A percentile compares a stretch with the other conserved stretches of the same genome.
phyloP scores from a whole-genome alignment of 2,329 filamentous ascomycete species.

The Dactylonectria macrodidyma region DNA sequence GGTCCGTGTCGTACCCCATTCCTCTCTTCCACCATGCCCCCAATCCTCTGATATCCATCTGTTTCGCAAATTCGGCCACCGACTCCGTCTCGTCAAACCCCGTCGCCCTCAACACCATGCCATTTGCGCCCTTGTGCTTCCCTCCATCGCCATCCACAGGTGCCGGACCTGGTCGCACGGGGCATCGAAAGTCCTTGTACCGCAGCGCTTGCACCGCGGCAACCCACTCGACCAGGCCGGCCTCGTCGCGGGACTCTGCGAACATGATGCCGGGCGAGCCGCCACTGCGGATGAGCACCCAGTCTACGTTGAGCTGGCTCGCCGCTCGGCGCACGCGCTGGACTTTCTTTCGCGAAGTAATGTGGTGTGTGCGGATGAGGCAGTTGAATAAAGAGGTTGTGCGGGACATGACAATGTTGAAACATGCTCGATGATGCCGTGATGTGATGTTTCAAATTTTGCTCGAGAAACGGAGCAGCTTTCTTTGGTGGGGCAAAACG shows the following conservation, averaged over 20 bases:
- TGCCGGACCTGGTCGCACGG: conserved; percentile 62
- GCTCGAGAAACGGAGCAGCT: background rate
- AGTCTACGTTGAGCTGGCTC: conserved; percentile 70
- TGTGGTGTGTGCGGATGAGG: conserved; percentile 84
- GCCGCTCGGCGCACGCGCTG: conserved; percentile 74
- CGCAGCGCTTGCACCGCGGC: conserved; percentile 73
- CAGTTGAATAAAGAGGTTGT: conserved; percentile 40
- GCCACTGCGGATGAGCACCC: conserved; percentile 76
- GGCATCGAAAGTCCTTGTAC: conserved; percentile 82
- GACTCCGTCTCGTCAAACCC: conserved; percentile 72
- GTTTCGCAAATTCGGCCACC: conserved; percentile 74
- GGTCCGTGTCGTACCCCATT: conserved; percentile 68
- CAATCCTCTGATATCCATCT: conserved; percentile 73
- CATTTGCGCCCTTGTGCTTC: conserved; percentile 7
- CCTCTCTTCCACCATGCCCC: conserved; percentile 77
- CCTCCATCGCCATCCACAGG: conserved; percentile 8
- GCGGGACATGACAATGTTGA: conserved; percentile 38
- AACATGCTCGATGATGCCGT: conserved; percentile 17
- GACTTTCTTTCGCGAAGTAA: conserved; percentile 83
- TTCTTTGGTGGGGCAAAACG: background rate
- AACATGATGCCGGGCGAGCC: conserved; percentile 85
- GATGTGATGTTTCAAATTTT: background rate
- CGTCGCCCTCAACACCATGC: conserved; percentile 13
- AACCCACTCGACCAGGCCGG: conserved; percentile 74
- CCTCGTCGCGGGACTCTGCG: conserved; percentile 72